Base-by-base conservation (phyloP, 306 rosid species). In the Gillenia trifoliata region DNA sequence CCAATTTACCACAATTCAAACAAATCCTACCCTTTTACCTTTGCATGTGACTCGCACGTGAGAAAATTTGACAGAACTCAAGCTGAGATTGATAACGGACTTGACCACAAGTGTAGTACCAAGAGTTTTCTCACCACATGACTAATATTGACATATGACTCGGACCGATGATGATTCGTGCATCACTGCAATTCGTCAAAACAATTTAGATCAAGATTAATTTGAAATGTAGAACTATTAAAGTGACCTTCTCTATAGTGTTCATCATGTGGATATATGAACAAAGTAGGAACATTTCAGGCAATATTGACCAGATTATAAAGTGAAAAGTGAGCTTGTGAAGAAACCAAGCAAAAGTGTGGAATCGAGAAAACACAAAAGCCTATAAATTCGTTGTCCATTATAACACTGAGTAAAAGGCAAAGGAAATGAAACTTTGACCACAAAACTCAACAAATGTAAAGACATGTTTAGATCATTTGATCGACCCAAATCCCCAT, bases 401-500 rank as follows among this genome's bases (percentile, higher is more conserved):
- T 34, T 11, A 8, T 22, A 13, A 26, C 26, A 20, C 36, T 50
- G 75, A 78, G 76, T 31, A 31, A 36, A 47, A 47, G 25, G 62
- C 41, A 68, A 68, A 66, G 22, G 64, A 59, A 74, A 54, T 55
- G 65, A 23, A 47, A 79, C 34, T 70, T 72, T 54, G 75, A 71
- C 60, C 45, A 70, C 54, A 57, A 74, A 81, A 76, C 76, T 71
- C 76, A 7, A 74, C 66, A 71, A 71, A 49, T 28, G n/a, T 8
- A 55, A 77, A 81, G 77, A 79, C 76, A 72, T 56, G 67, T 73
- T 73, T 75, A 38, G 76, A 81, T 82, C 54, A 15, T 47, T 45
- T 56, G 66, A 59, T 59, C 72, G 64, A 70, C 82, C 75, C 79
- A 80, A 68, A 80, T 83, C 80, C 82, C 82, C 80, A 83, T 71